Evolutionary conservation across 331 rosid species (phyloP).

Genomic region (Pyracantha coccinea): DNA sequence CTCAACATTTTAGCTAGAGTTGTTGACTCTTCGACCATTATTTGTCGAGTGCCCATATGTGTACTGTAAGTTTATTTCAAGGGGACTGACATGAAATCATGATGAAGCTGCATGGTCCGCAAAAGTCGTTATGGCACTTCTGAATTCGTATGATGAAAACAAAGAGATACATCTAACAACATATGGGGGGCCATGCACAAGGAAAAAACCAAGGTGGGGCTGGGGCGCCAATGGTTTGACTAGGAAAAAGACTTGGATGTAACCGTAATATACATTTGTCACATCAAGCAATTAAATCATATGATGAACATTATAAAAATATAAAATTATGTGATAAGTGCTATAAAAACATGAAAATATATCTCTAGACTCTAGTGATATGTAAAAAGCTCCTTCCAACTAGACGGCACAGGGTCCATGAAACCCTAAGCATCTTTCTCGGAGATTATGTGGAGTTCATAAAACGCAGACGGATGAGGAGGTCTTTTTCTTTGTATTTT

Average conservation of each 20-base stretch:
- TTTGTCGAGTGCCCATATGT: background rate
- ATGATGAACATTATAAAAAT: too few species aligned
- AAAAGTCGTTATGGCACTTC: background rate
- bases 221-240: background rate
- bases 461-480: background rate
- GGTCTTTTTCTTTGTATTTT: background rate
- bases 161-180: background rate
- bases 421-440: too few species aligned
- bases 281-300: too few species aligned
- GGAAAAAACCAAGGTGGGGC: background rate
- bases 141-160: background rate
- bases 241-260: background rate
- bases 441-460: background rate
- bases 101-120: background rate
- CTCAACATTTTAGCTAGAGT: conserved; percentile 3
- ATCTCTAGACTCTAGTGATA: too few species aligned
- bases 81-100: background rate
- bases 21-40: conserved; percentile 7
- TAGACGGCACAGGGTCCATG: too few species aligned
- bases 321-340: too few species aligned
- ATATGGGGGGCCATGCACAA: background rate
- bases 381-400: too few species aligned
- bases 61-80: conserved; percentile 8
- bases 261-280: too few species aligned
- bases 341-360: too few species aligned